Evolutionary conservation across 2,329 filamentous ascomycete genomes (phyloP).

Genomic region (Sphaerulina musiva): DNA sequence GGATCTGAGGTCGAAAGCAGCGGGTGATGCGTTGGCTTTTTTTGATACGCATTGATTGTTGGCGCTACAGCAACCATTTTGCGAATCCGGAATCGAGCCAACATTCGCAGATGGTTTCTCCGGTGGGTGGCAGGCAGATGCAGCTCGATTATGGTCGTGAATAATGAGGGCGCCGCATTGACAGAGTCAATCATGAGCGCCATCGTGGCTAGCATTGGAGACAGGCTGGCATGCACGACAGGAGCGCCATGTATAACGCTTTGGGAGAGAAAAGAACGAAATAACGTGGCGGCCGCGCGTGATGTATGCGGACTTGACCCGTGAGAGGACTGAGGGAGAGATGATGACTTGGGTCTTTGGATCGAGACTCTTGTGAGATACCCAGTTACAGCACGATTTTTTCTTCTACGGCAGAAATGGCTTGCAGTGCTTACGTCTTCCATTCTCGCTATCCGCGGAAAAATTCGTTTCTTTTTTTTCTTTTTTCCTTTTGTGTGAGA

Average conservation of each 20-base stretch:
- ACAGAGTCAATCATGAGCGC: background rate
- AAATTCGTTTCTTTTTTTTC: too few species aligned
- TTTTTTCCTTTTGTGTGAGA: too few species aligned
- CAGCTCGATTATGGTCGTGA: background rate
- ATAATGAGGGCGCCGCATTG: background rate
- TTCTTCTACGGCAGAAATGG: background rate
- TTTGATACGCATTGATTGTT: background rate
- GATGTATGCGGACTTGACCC: too few species aligned
- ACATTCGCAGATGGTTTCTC: background rate
- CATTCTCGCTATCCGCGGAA: too few species aligned
- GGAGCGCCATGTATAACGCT: too few species aligned
- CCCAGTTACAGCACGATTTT: background rate
- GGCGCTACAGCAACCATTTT: background rate
- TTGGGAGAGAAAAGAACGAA: background rate
- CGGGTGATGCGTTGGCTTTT: slow-evolving; percentile 9
- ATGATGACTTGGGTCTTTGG: background rate
- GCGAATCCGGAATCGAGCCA: background rate
- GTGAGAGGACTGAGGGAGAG: too few species aligned
- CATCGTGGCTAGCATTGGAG: background rate
- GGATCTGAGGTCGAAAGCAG: slow-evolving; percentile 54
- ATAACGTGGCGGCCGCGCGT: background rate
- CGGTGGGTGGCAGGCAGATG: background rate
- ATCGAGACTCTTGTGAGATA: background rate
- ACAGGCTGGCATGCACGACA: too few species aligned
- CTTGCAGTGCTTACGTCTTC: background rate